Conservation (phyloP, 1,284 basidiomycete genomes). For the Papiliotrema laurentii region DNA sequence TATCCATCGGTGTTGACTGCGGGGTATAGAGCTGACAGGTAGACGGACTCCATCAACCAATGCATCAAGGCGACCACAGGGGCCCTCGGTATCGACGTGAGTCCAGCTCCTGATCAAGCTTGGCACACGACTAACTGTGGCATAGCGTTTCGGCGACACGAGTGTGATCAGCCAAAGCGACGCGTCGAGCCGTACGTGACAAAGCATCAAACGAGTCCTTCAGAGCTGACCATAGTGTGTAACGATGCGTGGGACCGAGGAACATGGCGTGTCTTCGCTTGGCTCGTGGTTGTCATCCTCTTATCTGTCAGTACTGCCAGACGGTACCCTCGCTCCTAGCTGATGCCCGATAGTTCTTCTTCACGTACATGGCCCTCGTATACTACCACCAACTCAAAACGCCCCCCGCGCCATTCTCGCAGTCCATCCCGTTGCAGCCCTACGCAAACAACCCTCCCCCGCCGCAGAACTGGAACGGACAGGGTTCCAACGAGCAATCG, state of each 20-base stretch:
- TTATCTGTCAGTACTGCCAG: slow-evolving; percentile 20
- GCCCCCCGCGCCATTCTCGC: slow-evolving; percentile 44
- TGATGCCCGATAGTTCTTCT: slow-evolving; percentile 53
- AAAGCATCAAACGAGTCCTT: too few species aligned
- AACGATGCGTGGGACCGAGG: slow-evolving; percentile 55
- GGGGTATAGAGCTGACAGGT: not conserved
- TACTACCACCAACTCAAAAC: slow-evolving; percentile 69
- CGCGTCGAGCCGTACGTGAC: too few species aligned
- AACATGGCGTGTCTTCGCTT: slow-evolving; percentile 60
- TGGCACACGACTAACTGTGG: not conserved
- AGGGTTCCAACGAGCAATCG: slow-evolving; percentile 19
- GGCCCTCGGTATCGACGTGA: slow-evolving; percentile 30
- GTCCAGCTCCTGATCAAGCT: slow-evolving; percentile 1
- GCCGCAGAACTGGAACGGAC: not conserved
- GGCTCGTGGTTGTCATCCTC: slow-evolving; percentile 54
- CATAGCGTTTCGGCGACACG: not conserved
- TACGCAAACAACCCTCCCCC: slow-evolving; percentile 15
- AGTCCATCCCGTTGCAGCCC: slow-evolving; percentile 4
- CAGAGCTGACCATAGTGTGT: slow-evolving; percentile 55
- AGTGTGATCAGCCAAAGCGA: too few species aligned
- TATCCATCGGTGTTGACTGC: not conserved
- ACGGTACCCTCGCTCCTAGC: slow-evolving; percentile 2
- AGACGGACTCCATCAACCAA: slow-evolving; percentile 55
- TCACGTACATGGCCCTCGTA: slow-evolving; percentile 59
- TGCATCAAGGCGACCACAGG: slow-evolving; percentile 50